phyloP scores from a whole-genome alignment of 2,329 filamentous ascomycete species.

The Xylaria arbuscula region DNA sequence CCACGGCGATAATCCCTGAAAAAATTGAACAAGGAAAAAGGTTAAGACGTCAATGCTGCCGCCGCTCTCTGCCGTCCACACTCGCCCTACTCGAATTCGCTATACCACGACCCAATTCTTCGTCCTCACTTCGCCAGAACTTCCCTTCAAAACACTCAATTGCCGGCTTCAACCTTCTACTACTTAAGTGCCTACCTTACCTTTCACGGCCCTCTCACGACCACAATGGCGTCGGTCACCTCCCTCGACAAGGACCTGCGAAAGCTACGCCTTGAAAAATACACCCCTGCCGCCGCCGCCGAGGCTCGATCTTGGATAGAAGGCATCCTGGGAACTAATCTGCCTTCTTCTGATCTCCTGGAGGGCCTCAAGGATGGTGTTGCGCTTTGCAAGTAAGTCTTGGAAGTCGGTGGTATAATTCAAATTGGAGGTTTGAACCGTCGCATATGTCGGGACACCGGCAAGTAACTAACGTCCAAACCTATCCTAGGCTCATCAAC shows the following conservation, averaged over 20 bases:
- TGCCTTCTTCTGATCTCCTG: constrained; percentile 81
- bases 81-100: background rate
- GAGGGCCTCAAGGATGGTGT: constrained; percentile 91
- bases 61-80: background rate
- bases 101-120: background rate
- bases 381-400: constrained; percentile 84
- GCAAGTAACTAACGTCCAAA: constrained; percentile 11
- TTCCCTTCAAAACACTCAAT: background rate
- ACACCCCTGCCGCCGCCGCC: constrained; percentile 89
- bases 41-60: background rate
- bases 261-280: constrained; percentile 90
- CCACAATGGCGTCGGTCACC: constrained; percentile 86
- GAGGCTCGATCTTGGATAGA: constrained; percentile 91
- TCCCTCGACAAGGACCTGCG: constrained; percentile 96
- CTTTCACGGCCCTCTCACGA: background rate
- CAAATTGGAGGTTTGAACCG: background rate
- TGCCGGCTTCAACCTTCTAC: background rate
- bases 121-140: background rate
- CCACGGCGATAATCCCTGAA: background rate
- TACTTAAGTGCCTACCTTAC: background rate
- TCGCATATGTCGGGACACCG: background rate
- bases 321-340: constrained; percentile 76
- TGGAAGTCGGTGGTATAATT: background rate
- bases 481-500: constrained; percentile 76
- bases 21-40: background rate